Conservation (phyloP, 1,284 basidiomycete genomes). For the Trametes polyzona region DNA sequence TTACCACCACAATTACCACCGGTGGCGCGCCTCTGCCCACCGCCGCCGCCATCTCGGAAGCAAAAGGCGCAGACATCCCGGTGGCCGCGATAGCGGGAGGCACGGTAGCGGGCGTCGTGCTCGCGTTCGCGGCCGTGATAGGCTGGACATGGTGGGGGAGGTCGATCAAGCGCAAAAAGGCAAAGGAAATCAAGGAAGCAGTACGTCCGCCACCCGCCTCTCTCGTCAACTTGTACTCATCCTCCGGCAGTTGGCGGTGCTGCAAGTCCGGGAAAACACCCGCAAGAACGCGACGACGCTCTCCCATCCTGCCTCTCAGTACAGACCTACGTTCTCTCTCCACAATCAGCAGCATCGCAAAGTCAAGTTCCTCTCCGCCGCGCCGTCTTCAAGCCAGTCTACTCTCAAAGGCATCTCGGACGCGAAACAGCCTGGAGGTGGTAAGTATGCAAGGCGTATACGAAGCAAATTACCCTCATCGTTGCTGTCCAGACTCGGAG, state of each 20-base stretch:
- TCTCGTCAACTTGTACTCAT: not conserved
- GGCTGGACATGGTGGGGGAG: slow-evolving; percentile 57
- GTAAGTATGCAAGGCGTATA: slow-evolving; percentile 4
- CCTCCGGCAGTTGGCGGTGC: slow-evolving; percentile 30
- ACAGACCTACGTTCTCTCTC: slow-evolving; percentile 24
- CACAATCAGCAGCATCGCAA: slow-evolving; percentile 27
- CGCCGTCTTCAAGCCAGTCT: slow-evolving; percentile 20
- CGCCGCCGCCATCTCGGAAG: not conserved
- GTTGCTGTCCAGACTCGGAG: slow-evolving; percentile 9
- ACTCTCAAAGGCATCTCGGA: slow-evolving; percentile 17
- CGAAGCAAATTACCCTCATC: not conserved
- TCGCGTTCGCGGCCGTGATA: slow-evolving; percentile 48
- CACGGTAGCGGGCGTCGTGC: slow-evolving; percentile 46
- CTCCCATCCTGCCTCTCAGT: slow-evolving; percentile 21
- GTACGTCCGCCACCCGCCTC: slow-evolving; percentile 36
- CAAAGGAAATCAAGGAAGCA: slow-evolving; percentile 41
- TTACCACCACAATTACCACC: slow-evolving; percentile 40
- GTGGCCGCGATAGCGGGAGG: slow-evolving; percentile 57
- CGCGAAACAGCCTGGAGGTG: not conserved
- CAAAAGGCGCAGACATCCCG: slow-evolving; percentile 37
- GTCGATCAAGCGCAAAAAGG: slow-evolving; percentile 43
- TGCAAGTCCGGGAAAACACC: slow-evolving; percentile 45
- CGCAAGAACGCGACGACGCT: slow-evolving; percentile 41
- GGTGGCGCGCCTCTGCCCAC: slow-evolving; percentile 18
- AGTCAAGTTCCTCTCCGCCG: slow-evolving; percentile 32